Percentiles rank a stretch among this genome's conserved stretches.
Evolutionary conservation across 2,329 filamentous ascomycete species (phyloP).

Genomic region (Fusarium sambucinum): DNA sequence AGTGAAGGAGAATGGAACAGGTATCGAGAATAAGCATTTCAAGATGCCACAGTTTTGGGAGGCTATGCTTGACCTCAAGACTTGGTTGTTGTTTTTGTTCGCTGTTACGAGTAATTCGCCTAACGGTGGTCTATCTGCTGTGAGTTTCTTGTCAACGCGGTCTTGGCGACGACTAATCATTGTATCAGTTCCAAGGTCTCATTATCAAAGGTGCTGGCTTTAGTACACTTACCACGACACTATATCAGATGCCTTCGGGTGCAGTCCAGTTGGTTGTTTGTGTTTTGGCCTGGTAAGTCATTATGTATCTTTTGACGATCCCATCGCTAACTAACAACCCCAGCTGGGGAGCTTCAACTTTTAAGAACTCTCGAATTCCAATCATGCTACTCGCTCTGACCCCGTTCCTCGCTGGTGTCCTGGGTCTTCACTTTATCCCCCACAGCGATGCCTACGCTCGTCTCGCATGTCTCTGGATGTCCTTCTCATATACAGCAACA

Average conservation of each 20-base stretch:
- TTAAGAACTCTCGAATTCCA: conserved; percentile 20
- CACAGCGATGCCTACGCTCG: conserved; percentile 35
- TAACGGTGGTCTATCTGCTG: conserved; percentile 60
- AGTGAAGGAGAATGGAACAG: conserved; percentile 64
- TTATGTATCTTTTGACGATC: rapidly evolving
- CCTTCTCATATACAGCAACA: conserved; percentile 45
- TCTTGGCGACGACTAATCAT: conserved; percentile 17
- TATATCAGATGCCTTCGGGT: conserved; percentile 38
- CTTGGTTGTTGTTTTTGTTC: conserved; percentile 69
- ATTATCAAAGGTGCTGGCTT: conserved; percentile 44
- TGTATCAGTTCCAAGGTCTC: conserved; percentile 38
- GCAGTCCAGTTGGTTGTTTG: conserved; percentile 35
- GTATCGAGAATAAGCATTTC: conserved; percentile 63
- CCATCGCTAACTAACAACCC: background rate
- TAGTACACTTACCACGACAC: conserved; percentile 30
- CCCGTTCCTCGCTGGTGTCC: conserved; percentile 28
- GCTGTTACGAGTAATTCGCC: conserved; percentile 65
- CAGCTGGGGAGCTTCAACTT: conserved; percentile 22
- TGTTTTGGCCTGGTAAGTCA: conserved; percentile 30
- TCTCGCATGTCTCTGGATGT: conserved; percentile 48
- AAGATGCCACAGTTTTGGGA: conserved; percentile 62
- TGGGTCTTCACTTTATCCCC: conserved; percentile 27
- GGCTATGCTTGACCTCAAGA: conserved; percentile 65
- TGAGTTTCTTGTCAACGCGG: background rate
- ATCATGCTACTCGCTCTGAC: conserved; percentile 29